A percentile compares a stretch with the other conserved stretches of the same genome.
Evolutionary conservation across 1,139 yeast species (phyloP).

Genomic region (Suhomyces taliae): DNA sequence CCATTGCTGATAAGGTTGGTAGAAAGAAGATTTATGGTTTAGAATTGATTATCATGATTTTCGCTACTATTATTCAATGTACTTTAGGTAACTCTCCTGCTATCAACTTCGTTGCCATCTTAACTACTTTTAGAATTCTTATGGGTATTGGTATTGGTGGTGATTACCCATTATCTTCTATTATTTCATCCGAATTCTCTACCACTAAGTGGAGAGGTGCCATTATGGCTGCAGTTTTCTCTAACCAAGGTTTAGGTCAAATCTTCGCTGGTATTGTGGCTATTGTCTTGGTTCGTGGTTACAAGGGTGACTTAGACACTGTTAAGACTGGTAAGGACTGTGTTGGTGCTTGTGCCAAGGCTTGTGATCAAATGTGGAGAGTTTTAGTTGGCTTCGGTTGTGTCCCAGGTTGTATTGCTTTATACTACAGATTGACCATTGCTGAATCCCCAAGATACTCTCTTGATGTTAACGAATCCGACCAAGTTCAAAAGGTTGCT

Average conservation of each 20-base stretch:
- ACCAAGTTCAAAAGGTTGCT: conserved; percentile 59
- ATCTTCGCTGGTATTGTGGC: conserved; percentile 83
- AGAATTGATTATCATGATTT: conserved; percentile 80
- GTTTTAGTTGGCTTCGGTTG: conserved; percentile 83
- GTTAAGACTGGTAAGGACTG: conserved; percentile 58
- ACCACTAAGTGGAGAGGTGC: conserved; percentile 97
- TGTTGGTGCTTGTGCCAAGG: conserved; percentile 63
- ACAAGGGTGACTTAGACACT: conserved; percentile 54
- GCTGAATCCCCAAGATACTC: conserved; percentile 93
- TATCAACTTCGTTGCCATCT: conserved; percentile 67
- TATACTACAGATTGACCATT: conserved; percentile 87
- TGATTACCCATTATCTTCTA: conserved; percentile 96
- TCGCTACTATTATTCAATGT: conserved; percentile 79
- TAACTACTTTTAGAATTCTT: conserved; percentile 73
- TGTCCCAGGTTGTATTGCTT: conserved; percentile 80
- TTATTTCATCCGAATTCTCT: conserved; percentile 84
- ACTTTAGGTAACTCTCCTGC: conserved; percentile 68
- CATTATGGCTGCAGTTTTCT: conserved; percentile 89
- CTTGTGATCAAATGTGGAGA: conserved; percentile 95
- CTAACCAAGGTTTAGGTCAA: conserved; percentile 93
- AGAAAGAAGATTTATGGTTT: conserved; percentile 86
- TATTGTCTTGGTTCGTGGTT: conserved; percentile 67
- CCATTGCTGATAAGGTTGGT: conserved; percentile 80
- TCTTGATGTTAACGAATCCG: conserved; percentile 65
- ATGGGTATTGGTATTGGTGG: conserved; percentile 99